A percentile compares a stretch with the other conserved stretches of the same genome.
These are phyloP conservation scores for Dillenia suffruticosa DNA, from an alignment of 164 flowering plant species.

Conservation along the genomic window DNA sequence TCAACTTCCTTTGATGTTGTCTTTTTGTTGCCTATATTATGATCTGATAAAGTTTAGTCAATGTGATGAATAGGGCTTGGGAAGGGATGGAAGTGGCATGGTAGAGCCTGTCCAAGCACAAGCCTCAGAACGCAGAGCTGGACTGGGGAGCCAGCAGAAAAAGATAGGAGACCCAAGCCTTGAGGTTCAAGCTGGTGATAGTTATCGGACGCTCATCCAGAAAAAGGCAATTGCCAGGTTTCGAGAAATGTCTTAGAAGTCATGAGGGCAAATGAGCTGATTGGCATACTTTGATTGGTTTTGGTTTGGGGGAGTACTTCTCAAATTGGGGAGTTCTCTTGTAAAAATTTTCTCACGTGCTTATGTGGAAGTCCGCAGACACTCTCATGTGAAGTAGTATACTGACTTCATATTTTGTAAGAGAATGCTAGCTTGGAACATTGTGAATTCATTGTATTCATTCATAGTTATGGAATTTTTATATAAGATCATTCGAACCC, in stretches of 20 bases:
- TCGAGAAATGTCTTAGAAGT: slow-evolving; percentile 63
- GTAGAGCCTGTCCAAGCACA: slow-evolving; percentile 89
- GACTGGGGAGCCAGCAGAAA: slow-evolving; percentile 84
- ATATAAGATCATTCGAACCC: no score
- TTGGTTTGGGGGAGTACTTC: no score
- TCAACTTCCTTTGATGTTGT: background rate
- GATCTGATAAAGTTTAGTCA: slow-evolving; percentile 8
- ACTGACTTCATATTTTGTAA: no score
- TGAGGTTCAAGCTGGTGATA: slow-evolving; percentile 89
- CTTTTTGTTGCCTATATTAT: slow-evolving; percentile 7
- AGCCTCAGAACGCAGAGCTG: slow-evolving; percentile 66
- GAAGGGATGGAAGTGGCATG: slow-evolving; percentile 97
- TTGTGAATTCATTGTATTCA: no score
- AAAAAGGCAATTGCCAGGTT: slow-evolving; percentile 94
- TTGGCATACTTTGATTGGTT: no score
- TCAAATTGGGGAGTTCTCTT: no score
- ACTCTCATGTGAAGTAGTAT: no score
- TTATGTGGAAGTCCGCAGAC: no score
- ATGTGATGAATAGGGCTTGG: slow-evolving; percentile 62
- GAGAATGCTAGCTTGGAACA: no score
- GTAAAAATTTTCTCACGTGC: no score
- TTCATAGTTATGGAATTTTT: no score
- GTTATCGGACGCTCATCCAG: slow-evolving; percentile 78
- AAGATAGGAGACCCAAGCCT: slow-evolving; percentile 61
- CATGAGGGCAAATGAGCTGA: no score